Percentiles rank a stretch among this genome's conserved stretches.
phyloP scores from a whole-genome alignment of 257 asterid genomes.

The Solanum okadae region DNA sequence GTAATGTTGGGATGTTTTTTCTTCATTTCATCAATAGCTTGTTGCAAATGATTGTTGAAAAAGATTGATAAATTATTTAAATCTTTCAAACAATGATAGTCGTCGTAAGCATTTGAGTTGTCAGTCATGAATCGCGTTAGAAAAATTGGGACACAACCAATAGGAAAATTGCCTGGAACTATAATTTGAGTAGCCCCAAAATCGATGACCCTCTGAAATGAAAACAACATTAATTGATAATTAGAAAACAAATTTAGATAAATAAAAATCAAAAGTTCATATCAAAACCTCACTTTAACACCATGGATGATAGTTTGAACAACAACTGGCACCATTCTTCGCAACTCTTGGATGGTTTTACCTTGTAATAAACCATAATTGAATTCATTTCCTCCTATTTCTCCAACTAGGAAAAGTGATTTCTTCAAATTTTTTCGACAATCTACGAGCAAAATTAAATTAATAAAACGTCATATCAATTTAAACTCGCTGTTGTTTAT shows the following conservation, averaged over 20 bases:
- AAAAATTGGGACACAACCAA: not conserved
- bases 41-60: not conserved
- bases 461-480: not conserved
- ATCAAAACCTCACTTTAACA: not conserved
- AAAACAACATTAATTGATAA: not conserved
- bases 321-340: not conserved
- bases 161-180: not conserved
- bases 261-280: not conserved
- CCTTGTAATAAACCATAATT: slow-evolving; percentile 9
- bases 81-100: not conserved
- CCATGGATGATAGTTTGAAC: not conserved
- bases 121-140: not conserved
- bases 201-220: not conserved
- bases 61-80: not conserved
- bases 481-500: too few relatives aligned
- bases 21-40: not conserved
- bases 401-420: slow-evolving; percentile 11
- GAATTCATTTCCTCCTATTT: slow-evolving; percentile 12
- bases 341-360: slow-evolving; percentile 2
- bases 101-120: not conserved
- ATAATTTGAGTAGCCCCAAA: not conserved
- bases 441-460: not conserved
- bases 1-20: not conserved
- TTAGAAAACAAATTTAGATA: not conserved
- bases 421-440: not conserved